Percentiles rank a stretch among this genome's conserved stretches.
Evolutionary conservation across 179 eudicot species (phyloP).

Genomic region (Beta corolliflora): DNA sequence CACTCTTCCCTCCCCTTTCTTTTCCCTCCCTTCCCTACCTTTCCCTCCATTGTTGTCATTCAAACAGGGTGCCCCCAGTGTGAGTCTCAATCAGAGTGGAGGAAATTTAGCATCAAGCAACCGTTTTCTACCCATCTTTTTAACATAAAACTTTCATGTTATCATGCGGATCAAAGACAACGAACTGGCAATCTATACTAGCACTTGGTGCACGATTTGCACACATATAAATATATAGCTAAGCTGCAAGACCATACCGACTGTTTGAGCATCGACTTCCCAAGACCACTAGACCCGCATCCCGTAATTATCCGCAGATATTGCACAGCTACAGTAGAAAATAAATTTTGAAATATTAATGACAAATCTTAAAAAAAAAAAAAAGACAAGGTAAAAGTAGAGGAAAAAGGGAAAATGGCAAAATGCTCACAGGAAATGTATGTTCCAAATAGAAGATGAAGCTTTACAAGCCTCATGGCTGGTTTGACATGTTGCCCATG

Average conservation of each 20-base stretch:
- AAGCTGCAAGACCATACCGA: conserved; percentile 56
- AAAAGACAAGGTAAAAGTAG: neutral
- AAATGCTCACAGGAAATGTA: conserved; percentile 74
- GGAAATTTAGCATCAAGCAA: too few relatives aligned
- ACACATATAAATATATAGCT: neutral
- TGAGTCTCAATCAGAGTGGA: too few relatives aligned
- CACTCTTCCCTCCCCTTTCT: too few relatives aligned
- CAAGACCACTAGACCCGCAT: conserved; percentile 83
- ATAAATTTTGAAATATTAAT: neutral
- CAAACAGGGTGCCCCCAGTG: too few relatives aligned
- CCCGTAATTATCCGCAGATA: conserved; percentile 89
- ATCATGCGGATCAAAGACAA: neutral
- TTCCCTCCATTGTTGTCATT: too few relatives aligned
- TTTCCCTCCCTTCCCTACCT: too few relatives aligned
- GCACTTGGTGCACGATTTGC: neutral
- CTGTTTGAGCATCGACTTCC: conserved; percentile 84
- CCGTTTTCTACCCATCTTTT: neutral
- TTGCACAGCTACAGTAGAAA: conserved; percentile 65
- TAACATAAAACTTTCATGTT: neutral
- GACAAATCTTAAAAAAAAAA: neutral
- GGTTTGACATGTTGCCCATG: conserved; percentile 97
- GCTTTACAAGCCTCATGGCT: conserved; percentile 85
- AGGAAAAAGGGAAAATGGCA: neutral
- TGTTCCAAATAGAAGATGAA: conserved; percentile 90
- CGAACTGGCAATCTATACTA: neutral